Percentiles rank a stretch among this genome's conserved stretches.
Conservation (phyloP, 1,139 yeast genomes). For the Candida albicans region DNA sequence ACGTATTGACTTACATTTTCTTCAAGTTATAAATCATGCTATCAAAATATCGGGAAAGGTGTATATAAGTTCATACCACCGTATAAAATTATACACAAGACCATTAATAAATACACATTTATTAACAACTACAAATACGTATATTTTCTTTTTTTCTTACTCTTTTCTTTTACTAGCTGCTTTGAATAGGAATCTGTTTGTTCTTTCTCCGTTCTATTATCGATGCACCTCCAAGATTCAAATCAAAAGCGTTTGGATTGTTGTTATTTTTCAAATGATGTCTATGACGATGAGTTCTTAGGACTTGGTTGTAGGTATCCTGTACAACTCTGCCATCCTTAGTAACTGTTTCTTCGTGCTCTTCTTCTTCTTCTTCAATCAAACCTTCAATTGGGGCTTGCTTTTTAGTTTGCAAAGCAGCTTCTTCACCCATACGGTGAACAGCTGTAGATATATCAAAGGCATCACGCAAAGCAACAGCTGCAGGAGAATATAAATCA, state of each 20-base stretch:
- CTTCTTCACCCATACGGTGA: slow-evolving; percentile 89
- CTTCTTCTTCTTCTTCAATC: slow-evolving; percentile 43
- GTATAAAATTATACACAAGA: too few species aligned
- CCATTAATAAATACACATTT: too few species aligned
- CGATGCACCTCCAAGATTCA: slow-evolving; percentile 77
- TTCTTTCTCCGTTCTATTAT: slow-evolving; percentile 72
- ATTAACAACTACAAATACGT: too few species aligned
- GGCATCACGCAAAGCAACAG: slow-evolving; percentile 89
- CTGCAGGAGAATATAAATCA: slow-evolving; percentile 75
- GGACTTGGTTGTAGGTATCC: slow-evolving; percentile 11
- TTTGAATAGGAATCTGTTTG: slow-evolving; percentile 19
- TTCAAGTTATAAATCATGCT: too few species aligned
- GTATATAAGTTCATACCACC: too few species aligned
- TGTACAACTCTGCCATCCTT: slow-evolving; percentile 24
- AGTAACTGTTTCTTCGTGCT: slow-evolving; percentile 24
- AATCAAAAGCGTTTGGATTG: slow-evolving; percentile 52
- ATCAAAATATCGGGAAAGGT: too few species aligned
- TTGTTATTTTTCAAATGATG: slow-evolving; percentile 14
- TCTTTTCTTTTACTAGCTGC: slow-evolving; percentile 4
- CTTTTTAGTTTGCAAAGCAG: slow-evolving; percentile 45
- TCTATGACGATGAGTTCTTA: slow-evolving; percentile 16
- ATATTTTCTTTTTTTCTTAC: too few species aligned
- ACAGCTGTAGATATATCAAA: slow-evolving; percentile 94
- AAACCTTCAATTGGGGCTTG: slow-evolving; percentile 26
- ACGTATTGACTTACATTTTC: neutral